phyloP scores from a whole-genome alignment of 768 basidiomycete genomes.

The Cystofilobasidium ferigula region DNA sequence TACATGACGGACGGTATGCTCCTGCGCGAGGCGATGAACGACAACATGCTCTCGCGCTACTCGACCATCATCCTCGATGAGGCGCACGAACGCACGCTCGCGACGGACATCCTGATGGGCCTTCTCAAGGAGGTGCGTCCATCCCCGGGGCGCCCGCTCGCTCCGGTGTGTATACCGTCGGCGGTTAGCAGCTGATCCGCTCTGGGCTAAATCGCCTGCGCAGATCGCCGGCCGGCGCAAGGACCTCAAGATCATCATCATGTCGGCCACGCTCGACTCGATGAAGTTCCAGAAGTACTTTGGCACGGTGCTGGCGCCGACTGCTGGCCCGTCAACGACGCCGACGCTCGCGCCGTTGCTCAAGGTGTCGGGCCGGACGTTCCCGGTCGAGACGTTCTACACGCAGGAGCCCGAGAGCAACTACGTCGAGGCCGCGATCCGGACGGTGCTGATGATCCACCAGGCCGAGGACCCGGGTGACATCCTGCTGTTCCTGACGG shows the following conservation, averaged over 20 bases:
- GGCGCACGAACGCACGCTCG: constrained; percentile 93
- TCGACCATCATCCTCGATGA: constrained; percentile 98
- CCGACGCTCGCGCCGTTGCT: constrained; percentile 59
- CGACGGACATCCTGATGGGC: constrained; percentile 98
- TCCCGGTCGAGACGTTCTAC: constrained; percentile 52
- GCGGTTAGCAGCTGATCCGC: too few relatives aligned
- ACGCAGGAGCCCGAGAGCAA: constrained; percentile 86
- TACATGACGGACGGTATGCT: constrained; percentile 99
- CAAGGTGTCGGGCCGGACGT: constrained; percentile 84
- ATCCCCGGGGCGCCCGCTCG: background rate
- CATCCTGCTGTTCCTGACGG: constrained; percentile 86
- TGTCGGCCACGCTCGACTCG: constrained; percentile 95
- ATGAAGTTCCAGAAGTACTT: constrained; percentile 97
- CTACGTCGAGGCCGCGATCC: constrained; percentile 92
- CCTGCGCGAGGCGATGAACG: constrained; percentile 98
- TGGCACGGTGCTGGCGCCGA: constrained; percentile 29
- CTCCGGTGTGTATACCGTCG: too few relatives aligned
- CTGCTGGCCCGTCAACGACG: constrained; percentile 29
- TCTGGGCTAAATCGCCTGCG: background rate
- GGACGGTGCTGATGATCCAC: constrained; percentile 94
- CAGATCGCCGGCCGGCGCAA: constrained; percentile 59
- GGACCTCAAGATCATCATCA: constrained; percentile 94
- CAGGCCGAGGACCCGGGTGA: constrained; percentile 89
- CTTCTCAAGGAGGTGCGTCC: constrained; percentile 57
- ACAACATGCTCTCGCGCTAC: constrained; percentile 74